These are phyloP conservation scores for Podospora australis DNA, from an alignment of 495 filamentous ascomycete genomes.

Conservation along the genomic window DNA sequence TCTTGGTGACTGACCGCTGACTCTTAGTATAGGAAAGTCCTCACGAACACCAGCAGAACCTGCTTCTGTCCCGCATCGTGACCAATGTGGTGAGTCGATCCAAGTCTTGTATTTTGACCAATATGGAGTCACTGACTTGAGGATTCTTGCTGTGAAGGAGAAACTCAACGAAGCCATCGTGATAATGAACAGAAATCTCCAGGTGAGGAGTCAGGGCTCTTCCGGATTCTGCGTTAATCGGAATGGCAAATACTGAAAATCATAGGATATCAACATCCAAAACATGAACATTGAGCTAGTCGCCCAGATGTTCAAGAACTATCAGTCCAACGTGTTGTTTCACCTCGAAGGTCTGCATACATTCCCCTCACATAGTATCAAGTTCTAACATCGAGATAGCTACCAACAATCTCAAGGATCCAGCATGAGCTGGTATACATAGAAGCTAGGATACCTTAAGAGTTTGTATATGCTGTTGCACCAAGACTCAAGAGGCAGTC, in stretches of 20 bases:
- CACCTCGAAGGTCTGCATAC: constrained; percentile 77
- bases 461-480: too few relatives aligned
- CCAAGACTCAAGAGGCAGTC: too few relatives aligned
- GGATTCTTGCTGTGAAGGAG: constrained; percentile 52
- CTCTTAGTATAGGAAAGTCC: constrained; percentile 85
- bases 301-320: constrained; percentile 99
- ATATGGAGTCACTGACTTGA: constrained; percentile 6
- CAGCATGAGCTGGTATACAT: too few relatives aligned
- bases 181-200: constrained; percentile 83
- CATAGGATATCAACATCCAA: constrained; percentile 89
- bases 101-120: background rate
- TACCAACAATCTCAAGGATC: constrained; percentile 79
- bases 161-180: constrained; percentile 95
- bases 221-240: too few relatives aligned
- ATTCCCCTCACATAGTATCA: background rate
- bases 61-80: constrained; percentile 90
- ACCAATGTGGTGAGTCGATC: constrained; percentile 71
- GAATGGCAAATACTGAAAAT: too few relatives aligned
- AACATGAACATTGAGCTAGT: constrained; percentile 98
- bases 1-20: too few relatives aligned
- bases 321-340: constrained; percentile 95
- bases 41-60: constrained; percentile 93
- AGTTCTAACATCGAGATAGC: constrained; percentile 40
- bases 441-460: too few relatives aligned
- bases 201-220: constrained; percentile 43